phyloP scores from a whole-genome alignment of 345 rosid species.

The Lepidium aucheri region DNA sequence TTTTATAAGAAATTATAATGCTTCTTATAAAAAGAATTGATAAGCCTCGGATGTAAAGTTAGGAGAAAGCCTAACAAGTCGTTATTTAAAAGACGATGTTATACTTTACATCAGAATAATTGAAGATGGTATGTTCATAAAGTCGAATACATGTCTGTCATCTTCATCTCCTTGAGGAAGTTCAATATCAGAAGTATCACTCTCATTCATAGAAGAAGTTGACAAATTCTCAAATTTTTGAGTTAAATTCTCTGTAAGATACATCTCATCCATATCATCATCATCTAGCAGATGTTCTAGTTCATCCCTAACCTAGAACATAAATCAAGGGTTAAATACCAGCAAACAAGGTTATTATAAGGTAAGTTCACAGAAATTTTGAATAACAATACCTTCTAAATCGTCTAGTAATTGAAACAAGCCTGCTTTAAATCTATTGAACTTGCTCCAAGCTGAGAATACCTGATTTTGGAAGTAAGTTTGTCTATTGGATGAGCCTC shows the following conservation, averaged over 20 bases:
- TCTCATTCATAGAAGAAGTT: conserved; percentile 45
- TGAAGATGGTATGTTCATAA: background rate
- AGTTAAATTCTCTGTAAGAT: conserved; percentile 70
- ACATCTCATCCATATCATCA: conserved; percentile 99
- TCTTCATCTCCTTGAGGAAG: conserved; percentile 41
- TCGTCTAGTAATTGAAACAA: conserved; percentile 57
- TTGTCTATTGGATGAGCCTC: conserved; percentile 86
- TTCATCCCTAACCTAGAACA: conserved; percentile 74
- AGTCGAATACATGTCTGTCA: conserved; percentile 39
- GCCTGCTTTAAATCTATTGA: conserved; percentile 68
- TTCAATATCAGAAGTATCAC: conserved; percentile 44
- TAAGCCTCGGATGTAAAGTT: conserved; percentile 36
- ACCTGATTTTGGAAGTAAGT: conserved; percentile 70
- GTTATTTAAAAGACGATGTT: conserved; percentile 6
- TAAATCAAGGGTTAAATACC: background rate
- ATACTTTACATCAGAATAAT: background rate
- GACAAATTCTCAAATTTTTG: conserved; percentile 64
- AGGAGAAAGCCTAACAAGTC: conserved; percentile 37
- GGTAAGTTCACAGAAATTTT: background rate
- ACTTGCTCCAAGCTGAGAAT: conserved; percentile 66
- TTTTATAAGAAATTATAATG: too few relatives aligned
- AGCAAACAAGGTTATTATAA: background rate
- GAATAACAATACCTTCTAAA: conserved; percentile 48
- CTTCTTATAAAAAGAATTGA: too few relatives aligned
- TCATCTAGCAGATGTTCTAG: conserved; percentile 88